Evolutionary conservation across 495 filamentous ascomycete genomes (phyloP).

Genomic region (Amphirosellinia nigrospora): DNA sequence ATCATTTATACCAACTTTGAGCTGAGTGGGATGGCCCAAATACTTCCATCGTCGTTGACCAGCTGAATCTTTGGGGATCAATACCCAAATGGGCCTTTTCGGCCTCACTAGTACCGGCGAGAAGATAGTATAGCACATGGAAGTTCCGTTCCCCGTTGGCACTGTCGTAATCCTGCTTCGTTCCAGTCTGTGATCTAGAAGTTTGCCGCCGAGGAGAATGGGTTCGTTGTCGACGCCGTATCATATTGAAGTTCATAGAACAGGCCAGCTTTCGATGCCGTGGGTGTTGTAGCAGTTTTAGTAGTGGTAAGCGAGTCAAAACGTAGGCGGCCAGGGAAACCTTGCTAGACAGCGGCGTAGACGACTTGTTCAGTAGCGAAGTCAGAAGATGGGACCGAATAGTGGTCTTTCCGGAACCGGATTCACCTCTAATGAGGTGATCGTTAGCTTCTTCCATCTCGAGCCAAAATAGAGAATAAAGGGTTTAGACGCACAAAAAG

Average conservation of each 20-base stretch:
- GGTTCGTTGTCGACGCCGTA: constrained; percentile 77
- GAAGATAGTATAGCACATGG: constrained; percentile 92
- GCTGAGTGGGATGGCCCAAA: constrained; percentile 91
- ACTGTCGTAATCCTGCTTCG: constrained; percentile 87
- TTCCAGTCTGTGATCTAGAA: constrained; percentile 91
- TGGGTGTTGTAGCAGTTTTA: constrained; percentile 94
- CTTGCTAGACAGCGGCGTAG: constrained; percentile 90
- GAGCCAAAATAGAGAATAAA: constrained; percentile 4
- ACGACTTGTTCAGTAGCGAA: constrained; percentile 81
- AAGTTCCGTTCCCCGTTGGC: constrained; percentile 96
- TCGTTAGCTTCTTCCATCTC: constrained; percentile 33
- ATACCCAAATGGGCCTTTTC: constrained; percentile 91
- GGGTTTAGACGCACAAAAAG: constrained; percentile 73
- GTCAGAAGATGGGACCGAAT: constrained; percentile 86
- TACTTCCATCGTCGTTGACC: constrained; percentile 89
- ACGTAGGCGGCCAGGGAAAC: constrained; percentile 91
- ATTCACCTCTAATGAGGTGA: constrained; percentile 74
- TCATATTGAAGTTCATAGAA: constrained; percentile 98
- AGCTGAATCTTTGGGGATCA: constrained; percentile 59
- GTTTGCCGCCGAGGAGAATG: constrained; percentile 90
- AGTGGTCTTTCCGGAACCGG: constrained; percentile 93
- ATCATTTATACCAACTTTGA: constrained; percentile 97
- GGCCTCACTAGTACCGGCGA: constrained; percentile 87
- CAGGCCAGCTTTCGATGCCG: constrained; percentile 91
- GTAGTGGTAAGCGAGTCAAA: constrained; percentile 97